Evolutionary conservation across 2,329 filamentous ascomycete genomes (phyloP), one percentile per base, ranked within the genome.

Genomic region (Clonostachys rhizophaga): DNA sequence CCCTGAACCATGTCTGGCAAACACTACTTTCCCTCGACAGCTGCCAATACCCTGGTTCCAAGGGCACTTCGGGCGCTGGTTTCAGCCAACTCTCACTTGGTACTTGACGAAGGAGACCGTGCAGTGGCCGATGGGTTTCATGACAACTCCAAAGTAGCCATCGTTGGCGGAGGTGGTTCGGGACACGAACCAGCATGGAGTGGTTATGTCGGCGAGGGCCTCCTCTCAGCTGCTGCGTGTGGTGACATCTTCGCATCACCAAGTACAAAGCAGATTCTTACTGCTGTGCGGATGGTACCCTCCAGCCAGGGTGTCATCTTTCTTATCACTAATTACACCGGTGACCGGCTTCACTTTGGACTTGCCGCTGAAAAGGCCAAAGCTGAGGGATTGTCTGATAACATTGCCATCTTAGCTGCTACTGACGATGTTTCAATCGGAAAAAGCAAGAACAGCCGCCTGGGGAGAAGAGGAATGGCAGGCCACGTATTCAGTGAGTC

Each of bases 231-330:
- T 18, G 82, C 83, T 2, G 85, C 87, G 1, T 84, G 84, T 4
- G 87, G 87, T 8, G 86, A 84, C 0, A 88, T 91, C 54, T 90
- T 90, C 58, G 86, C 86, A 2, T 86, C 81, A 3, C 87, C 87
- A 0, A 81, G 76, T 14, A 84, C 86, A 0, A 83, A 87, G 60
- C 86, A 90, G 60, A 79, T 90, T 47, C 72, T 84, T 42, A 71
- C 77, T 55, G 84, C 81, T 44, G 79, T 87, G 16, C 72, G 83
- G 54, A 71, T 80, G 44, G 78, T 87, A 1, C 76, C 82, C 34
- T 77, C 75, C 2, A 46, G 52, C 30, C 77, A 81, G 52, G 87
- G 87, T 7, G 83, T 88, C 2, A 64, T 89, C 35, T 76, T 89
- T 8, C 77, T 89, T 16, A 83, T 88, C 9, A 89, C 87, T 76